Conservation (phyloP, 768 basidiomycete genomes). For the Sarcodon sp. region DNA sequence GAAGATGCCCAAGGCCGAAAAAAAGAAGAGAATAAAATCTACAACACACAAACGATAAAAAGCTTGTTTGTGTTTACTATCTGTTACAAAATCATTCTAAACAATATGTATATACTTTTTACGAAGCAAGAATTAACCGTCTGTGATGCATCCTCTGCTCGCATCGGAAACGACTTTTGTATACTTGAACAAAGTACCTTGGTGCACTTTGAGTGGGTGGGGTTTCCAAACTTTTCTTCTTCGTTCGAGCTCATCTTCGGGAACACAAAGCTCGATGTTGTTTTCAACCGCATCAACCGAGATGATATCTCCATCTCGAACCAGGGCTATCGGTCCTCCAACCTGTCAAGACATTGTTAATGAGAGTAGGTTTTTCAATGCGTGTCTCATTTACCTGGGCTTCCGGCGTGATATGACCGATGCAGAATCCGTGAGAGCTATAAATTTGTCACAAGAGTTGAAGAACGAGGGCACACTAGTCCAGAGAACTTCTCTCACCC, state of each 20-base stretch:
- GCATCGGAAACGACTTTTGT: constrained; percentile 82
- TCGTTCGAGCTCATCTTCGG: constrained; percentile 65
- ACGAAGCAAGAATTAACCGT: constrained; percentile 33
- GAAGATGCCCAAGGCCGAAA: constrained; percentile 95
- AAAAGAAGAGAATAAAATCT: constrained; percentile 70
- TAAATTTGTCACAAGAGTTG: neutral
- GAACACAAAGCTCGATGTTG: constrained; percentile 64
- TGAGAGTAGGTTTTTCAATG: too few relatives aligned
- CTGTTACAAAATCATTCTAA: neutral
- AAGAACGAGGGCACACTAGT: constrained; percentile 4
- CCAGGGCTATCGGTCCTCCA: constrained; percentile 87
- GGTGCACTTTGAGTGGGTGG: constrained; percentile 71
- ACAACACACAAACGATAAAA: constrained; percentile 15
- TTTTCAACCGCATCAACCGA: constrained; percentile 84
- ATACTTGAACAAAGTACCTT: constrained; percentile 86
- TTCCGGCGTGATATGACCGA: constrained; percentile 95
- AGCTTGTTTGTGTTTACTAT: neutral
- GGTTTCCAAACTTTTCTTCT: constrained; percentile 68
- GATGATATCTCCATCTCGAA: constrained; percentile 79
- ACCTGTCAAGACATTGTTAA: constrained; percentile 17
- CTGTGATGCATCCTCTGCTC: constrained; percentile 86
- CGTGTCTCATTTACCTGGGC: constrained; percentile 37
- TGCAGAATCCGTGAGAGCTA: constrained; percentile 93
- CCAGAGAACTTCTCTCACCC: constrained; percentile 42
- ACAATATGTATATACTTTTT: neutral